Percentiles rank a stretch among this genome's conserved stretches.
phyloP scores from a whole-genome alignment of 805 yeast species.

The Hemisphaericaspora nanyangensis region DNA sequence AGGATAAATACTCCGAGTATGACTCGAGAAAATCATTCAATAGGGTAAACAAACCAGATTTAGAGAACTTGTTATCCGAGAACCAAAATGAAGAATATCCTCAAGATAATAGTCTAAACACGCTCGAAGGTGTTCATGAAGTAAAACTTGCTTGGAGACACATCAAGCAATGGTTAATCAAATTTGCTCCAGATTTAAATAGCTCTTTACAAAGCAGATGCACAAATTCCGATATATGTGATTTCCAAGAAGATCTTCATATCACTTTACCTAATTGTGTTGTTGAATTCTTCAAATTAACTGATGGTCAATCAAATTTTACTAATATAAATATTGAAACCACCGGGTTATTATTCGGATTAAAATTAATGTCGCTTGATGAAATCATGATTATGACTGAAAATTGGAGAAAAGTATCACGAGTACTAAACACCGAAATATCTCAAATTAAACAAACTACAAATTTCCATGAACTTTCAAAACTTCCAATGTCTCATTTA shows the following conservation, averaged over 20 bases:
- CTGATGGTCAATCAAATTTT: conserved; percentile 78
- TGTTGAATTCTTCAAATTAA: conserved; percentile 70
- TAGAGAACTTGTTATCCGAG: conserved; percentile 24
- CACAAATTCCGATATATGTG: conserved; percentile 73
- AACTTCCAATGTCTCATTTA: conserved; percentile 18
- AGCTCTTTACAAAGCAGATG: conserved; percentile 78
- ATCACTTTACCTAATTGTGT: conserved; percentile 77
- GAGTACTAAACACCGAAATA: conserved; percentile 26
- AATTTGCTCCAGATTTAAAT: conserved; percentile 74
- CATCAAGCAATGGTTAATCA: conserved; percentile 77
- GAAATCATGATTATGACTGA: conserved; percentile 75
- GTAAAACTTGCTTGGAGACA: conserved; percentile 82
- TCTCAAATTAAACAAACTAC: conserved; percentile 17
- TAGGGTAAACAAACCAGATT: conserved; percentile 40
- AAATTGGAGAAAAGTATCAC: conserved; percentile 78
- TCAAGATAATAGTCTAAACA: conserved; percentile 29
- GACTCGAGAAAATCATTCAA: conserved; percentile 46
- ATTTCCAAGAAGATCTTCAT: conserved; percentile 78
- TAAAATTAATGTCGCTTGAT: conserved; percentile 76
- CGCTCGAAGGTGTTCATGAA: conserved; percentile 68
- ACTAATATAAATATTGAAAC: conserved; percentile 64
- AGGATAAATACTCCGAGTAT: conserved; percentile 68
- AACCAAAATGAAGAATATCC: conserved; percentile 26
- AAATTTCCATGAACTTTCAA: conserved; percentile 18
- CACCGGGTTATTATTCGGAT: conserved; percentile 73